Evolutionary conservation across 306 rosid genomes (phyloP), one percentile per base, ranked within the genome.

Genomic region (Echinosophora koreensis): DNA sequence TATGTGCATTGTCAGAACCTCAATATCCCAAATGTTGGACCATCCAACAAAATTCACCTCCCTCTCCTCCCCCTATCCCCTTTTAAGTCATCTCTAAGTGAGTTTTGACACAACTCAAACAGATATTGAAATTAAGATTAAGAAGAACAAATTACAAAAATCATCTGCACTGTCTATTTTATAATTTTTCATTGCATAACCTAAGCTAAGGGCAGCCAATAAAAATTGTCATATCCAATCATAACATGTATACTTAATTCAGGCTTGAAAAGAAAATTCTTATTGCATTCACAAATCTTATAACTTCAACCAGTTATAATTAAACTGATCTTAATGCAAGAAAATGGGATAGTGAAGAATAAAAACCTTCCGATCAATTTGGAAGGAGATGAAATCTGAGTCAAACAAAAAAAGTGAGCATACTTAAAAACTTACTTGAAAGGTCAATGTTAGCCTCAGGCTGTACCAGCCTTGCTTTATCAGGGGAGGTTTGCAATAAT

Each of bases 401-500:
- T 59, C 9, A 27, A 46, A 41, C 12, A 47, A 28, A 17, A 46
- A 69, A 46, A 13, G 66, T 57, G 16, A 27, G 51, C 42, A 58
- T 72, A 8, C 62, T 54, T 34, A 74, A 63, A 58, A 84, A 80
- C 96, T 87, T 88, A 96, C 99, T 96, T 66, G 90, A 80, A 84
- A 17, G 87, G 67, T 88, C 94, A 6, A 66, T 16, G 73, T 85
- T 80, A 66, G 72, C 69, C 76, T 78, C 88, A 58, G 90, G 90
- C 41, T 84, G 93, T 6, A 66, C 90, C 47, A 96, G 84, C 83
- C 74, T 86, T 76, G 92, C 96, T 83, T 80, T 83, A 80, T 87
- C 94, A 70, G 90, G 84, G 73, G 99, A 85, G 52, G 91, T 76
- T 55, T 80, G 86, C 3, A 92, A 91, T 81, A 93, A 78, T 56